Percentiles rank a stretch among this genome's conserved stretches.
These are phyloP conservation scores for Quercus tomentella DNA, from an alignment of 331 rosid genomes.

Conservation along the genomic window DNA sequence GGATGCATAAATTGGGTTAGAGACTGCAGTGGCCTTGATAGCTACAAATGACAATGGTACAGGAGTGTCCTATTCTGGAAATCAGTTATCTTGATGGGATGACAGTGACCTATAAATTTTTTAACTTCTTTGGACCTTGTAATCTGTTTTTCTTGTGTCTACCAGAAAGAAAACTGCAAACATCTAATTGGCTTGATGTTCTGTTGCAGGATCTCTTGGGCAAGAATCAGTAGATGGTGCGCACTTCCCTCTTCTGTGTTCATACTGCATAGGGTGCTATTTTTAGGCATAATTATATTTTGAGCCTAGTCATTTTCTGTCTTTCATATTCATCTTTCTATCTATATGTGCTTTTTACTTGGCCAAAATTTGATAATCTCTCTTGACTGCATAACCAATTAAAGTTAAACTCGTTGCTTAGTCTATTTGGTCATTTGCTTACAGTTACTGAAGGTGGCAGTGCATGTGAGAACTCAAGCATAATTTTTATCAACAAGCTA, in stretches of 20 bases:
- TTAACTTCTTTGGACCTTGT: neutral
- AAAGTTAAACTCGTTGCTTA: neutral
- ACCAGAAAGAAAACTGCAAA: too few species aligned
- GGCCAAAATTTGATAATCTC: neutral
- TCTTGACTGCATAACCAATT: neutral
- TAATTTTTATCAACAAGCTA: slow-evolving; percentile 44
- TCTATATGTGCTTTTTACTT: neutral
- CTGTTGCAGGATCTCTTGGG: neutral
- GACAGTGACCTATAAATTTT: too few species aligned
- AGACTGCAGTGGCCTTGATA: neutral
- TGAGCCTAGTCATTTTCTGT: neutral
- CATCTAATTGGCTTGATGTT: neutral
- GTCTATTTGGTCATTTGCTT: neutral
- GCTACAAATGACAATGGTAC: neutral
- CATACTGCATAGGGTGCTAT: neutral
- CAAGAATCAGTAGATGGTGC: neutral
- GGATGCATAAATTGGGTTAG: neutral
- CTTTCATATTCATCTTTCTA: neutral
- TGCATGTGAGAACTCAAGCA: slow-evolving; percentile 25
- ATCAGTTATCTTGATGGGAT: neutral
- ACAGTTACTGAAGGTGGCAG: slow-evolving; percentile 39
- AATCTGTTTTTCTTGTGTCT: too few species aligned
- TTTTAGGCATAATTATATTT: neutral
- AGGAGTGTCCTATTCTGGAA: neutral
- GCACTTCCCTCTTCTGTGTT: neutral